These are phyloP conservation scores for Paramecium primaurelia DNA, from an alignment of 73 alveolate species.

Conservation along the genomic window DNA sequence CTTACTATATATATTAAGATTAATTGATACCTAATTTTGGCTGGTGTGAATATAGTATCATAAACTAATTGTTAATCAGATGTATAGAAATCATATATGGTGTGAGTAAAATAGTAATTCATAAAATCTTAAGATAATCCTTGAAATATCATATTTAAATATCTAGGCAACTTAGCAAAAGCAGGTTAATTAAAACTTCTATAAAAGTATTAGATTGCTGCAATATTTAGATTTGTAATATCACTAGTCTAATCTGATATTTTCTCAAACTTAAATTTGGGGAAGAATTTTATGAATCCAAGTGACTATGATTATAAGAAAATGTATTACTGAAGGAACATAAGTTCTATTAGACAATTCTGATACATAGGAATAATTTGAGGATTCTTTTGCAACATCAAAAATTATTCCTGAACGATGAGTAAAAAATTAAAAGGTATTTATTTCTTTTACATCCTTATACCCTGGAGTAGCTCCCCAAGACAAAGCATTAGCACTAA, in stretches of 20 bases:
- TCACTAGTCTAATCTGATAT: background rate
- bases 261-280: background rate
- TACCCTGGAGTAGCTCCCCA: conserved; percentile 48
- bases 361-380: background rate
- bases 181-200: background rate
- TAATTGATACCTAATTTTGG: background rate
- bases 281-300: conserved; percentile 19
- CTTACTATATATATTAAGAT: background rate
- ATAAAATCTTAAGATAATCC: background rate
- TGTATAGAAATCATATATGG: conserved; percentile 36
- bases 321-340: background rate
- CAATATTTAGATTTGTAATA: background rate
- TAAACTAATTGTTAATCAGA: background rate
- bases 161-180: conserved; percentile 5
- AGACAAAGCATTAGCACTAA: background rate
- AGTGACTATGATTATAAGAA: background rate
- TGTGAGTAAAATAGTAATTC: conserved; percentile 1
- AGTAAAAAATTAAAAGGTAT: background rate
- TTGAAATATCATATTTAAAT: background rate
- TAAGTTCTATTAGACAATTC: conserved; percentile 25
- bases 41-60: conserved; percentile 25
- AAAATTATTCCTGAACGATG: background rate
- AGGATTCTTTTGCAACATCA: background rate
- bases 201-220: background rate
- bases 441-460: background rate